Base-by-base conservation (phyloP, 345 rosid species). In the Eutrema japonicum region DNA sequence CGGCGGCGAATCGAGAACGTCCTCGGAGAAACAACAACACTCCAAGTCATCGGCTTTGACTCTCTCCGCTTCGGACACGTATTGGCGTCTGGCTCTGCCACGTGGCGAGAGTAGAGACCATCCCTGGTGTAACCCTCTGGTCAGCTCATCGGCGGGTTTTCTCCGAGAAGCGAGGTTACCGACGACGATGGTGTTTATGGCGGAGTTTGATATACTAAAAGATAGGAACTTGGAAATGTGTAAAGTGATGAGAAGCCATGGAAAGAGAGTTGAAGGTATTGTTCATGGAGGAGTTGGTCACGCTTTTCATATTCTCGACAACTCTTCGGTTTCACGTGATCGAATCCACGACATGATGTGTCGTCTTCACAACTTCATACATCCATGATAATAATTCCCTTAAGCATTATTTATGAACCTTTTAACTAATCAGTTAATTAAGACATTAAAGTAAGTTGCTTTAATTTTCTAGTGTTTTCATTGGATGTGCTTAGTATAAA, bases 11-110 rank as follows among this genome's bases (percentile, higher is more conserved):
- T 59, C 77, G n/a, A 80, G 91, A 66, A 88, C 83, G 0, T 55
- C 43, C 45, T 87, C 95, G 7, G 98, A 92, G 73, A 86, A 68
- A 53, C 70, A 56, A 26, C 72, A 60, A n/a, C 58, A 78, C 60
- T 63, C 78, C 61, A 65, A 66, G 38, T 84, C 78, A 9, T 89
- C 97, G 0, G 90, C 89, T 0, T 79, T 93, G 27, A 86, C 83
- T 62, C 80, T 89, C 46, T 64, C 86, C 1, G 81, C 84, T 48
- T 88, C 91, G 0, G 96, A 93, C 73, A 66, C 92, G 0, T 93
- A 87, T 49, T 93, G 98, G 98, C 84, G 96, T 18, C 52, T 91
- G 9, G 87, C 97, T 2, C 72, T 91, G 37, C 98, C 97, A 26
- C 30, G 76, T 3, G 96, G 91, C 14, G 72, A 81, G n/a, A 83